Evolutionary conservation across 345 rosid species (phyloP).

Genomic region (Eutrema yunnanense): DNA sequence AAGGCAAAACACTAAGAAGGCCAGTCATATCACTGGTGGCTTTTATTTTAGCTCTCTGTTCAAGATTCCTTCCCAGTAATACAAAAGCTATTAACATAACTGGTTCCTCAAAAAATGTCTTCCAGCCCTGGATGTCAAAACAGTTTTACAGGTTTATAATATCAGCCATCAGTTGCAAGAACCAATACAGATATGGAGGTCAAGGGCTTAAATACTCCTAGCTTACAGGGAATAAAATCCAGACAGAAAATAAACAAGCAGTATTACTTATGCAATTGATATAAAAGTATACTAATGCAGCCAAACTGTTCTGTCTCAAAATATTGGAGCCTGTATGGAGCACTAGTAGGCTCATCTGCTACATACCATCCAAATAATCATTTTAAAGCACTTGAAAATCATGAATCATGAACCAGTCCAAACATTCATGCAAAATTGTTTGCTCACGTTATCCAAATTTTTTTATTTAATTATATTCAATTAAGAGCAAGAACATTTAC

Average conservation of each 20-base stretch:
- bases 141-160: constrained; percentile 14
- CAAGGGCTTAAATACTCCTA: background rate
- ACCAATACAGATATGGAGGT: constrained; percentile 5
- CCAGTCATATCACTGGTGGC: constrained; percentile 98
- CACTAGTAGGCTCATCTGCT: background rate
- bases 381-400: background rate
- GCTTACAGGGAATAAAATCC: background rate
- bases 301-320: background rate
- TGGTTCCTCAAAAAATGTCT: constrained; percentile 93
- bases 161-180: constrained; percentile 11
- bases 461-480: background rate
- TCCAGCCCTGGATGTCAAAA: constrained; percentile 75
- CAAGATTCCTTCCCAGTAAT: constrained; percentile 93
- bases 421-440: background rate
- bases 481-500: background rate
- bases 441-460: background rate
- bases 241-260: background rate
- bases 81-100: constrained; percentile 93
- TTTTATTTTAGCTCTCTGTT: constrained; percentile 96
- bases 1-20: constrained; percentile 77
- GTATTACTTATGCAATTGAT: background rate
- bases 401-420: background rate
- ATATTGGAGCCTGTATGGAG: background rate
- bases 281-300: background rate
- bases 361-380: background rate